Conservation (phyloP, 78 protist genomes). For the Dictyostelium intermedium region DNA sequence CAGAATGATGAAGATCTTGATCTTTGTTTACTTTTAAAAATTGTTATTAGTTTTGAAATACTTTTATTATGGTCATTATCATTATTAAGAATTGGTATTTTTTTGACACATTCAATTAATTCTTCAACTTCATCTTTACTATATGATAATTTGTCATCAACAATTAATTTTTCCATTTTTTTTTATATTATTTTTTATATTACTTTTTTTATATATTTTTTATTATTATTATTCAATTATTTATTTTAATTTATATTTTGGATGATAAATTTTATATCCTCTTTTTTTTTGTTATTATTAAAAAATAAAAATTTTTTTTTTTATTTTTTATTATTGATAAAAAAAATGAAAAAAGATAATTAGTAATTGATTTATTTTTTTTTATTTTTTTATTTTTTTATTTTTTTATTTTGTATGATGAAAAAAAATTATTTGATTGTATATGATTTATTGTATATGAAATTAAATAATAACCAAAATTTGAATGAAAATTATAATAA, state of each 20-base stretch:
- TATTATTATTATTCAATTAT: too few species aligned
- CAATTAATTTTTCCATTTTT: neutral
- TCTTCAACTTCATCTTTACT: neutral
- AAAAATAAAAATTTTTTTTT: too few species aligned
- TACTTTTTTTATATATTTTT: too few species aligned
- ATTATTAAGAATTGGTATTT: neutral
- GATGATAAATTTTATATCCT: neutral
- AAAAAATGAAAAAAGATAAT: too few species aligned
- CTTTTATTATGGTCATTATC: neutral
- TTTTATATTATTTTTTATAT: too few species aligned
- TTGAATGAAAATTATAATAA: neutral
- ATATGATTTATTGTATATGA: neutral
- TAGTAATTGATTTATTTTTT: neutral
- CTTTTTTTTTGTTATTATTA: neutral
- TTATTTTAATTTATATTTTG: neutral
- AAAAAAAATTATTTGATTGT: neutral
- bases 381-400: too few species aligned
- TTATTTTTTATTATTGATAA: too few species aligned
- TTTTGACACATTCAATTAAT: neutral
- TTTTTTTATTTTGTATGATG: too few species aligned
- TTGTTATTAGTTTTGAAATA: neutral
- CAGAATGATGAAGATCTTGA: neutral
- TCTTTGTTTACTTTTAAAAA: neutral
- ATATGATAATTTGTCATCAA: neutral
- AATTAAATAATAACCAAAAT: neutral